phyloP scores from a whole-genome alignment of 306 rosid species.

The Betula pendula region DNA sequence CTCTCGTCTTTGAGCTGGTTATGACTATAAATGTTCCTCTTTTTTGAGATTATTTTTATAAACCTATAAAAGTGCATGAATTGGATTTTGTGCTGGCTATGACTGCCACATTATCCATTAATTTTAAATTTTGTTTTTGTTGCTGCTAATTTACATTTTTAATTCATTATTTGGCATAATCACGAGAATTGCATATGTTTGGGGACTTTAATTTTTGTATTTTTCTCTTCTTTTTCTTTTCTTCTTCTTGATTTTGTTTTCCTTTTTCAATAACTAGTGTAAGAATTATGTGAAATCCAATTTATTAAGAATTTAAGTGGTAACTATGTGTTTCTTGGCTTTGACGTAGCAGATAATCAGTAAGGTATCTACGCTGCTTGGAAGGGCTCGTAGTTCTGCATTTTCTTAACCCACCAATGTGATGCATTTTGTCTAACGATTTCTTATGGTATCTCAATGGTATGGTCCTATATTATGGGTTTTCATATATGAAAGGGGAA shows the following conservation, averaged over 20 bases:
- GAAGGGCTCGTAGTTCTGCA: slow-evolving; percentile 1
- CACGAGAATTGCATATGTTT: not conserved
- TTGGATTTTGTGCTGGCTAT: not conserved
- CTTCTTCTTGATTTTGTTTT: not conserved
- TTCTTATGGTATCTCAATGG: not conserved
- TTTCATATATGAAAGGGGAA: not conserved
- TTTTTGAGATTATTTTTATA: not conserved
- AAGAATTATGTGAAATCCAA: not conserved
- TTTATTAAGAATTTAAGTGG: not conserved
- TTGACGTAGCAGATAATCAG: not conserved
- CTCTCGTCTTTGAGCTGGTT: not conserved
- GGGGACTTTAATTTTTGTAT: too few relatives aligned
- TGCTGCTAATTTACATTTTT: not conserved
- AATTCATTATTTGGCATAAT: not conserved
- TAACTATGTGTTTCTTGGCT: not conserved
- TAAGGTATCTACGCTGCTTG: not conserved
- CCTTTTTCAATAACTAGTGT: not conserved
- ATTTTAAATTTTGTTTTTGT: not conserved
- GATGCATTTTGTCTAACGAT: not conserved
- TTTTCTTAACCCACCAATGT: not conserved
- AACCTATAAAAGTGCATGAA: not conserved
- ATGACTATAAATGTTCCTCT: not conserved
- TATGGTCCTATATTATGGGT: not conserved
- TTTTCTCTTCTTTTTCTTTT: not conserved
- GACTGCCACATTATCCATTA: not conserved